These are phyloP conservation scores for Camillea tinctor DNA, from an alignment of 2,329 filamentous ascomycete genomes.

Conservation along the genomic window DNA sequence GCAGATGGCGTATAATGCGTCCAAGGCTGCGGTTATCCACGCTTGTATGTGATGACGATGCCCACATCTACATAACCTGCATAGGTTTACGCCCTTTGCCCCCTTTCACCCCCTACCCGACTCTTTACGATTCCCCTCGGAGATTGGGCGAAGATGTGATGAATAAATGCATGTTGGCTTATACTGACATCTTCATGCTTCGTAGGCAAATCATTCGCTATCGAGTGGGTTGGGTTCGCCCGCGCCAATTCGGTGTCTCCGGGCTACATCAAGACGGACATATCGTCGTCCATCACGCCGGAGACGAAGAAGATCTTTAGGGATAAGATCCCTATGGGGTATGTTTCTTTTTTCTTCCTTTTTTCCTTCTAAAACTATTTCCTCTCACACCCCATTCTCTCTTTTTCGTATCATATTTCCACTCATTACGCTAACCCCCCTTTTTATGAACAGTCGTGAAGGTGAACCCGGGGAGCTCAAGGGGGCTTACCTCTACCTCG, in stretches of 20 bases:
- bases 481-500: slow-evolving; percentile 78
- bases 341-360: slow-evolving; percentile 25
- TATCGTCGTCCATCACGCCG: slow-evolving; percentile 61
- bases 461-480: slow-evolving; percentile 74
- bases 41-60: slow-evolving; percentile 42
- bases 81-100: too few relatives aligned
- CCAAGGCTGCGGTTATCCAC: slow-evolving; percentile 64
- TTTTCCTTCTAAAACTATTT: background rate
- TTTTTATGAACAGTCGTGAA: slow-evolving; percentile 52
- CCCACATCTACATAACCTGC: too few relatives aligned
- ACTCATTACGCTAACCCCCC: background rate
- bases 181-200: too few relatives aligned
- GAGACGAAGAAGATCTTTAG: slow-evolving; percentile 73
- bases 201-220: slow-evolving; percentile 64
- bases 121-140: background rate
- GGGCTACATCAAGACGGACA: slow-evolving; percentile 74
- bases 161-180: too few relatives aligned
- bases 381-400: background rate
- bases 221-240: slow-evolving; percentile 76
- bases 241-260: slow-evolving; percentile 71
- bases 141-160: too few relatives aligned
- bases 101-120: background rate
- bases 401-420: background rate
- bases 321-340: slow-evolving; percentile 77
- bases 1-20: slow-evolving; percentile 72